These are phyloP conservation scores for Psilocybe tampanensis DNA, from an alignment of 768 basidiomycete genomes.

Conservation along the genomic window DNA sequence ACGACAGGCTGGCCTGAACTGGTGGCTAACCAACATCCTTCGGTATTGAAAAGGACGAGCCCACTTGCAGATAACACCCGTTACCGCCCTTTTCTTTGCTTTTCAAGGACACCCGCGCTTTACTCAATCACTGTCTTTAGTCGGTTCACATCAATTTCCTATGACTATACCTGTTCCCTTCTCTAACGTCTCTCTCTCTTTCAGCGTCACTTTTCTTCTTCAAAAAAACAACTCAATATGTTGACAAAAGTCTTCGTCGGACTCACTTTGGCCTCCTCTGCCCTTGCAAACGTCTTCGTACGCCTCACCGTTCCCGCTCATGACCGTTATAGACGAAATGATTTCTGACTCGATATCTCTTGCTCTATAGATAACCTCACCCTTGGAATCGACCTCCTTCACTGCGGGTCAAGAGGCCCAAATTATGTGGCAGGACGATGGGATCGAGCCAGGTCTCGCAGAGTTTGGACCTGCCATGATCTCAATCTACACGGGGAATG, in stretches of 20 bases:
- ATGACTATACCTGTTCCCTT: too few relatives aligned
- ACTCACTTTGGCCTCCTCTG: conserved; percentile 51
- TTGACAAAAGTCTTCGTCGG: conserved; percentile 46
- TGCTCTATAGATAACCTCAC: conserved; percentile 53
- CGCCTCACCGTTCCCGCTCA: conserved; percentile 1
- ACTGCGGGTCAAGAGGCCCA: conserved; percentile 49
- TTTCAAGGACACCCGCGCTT: too few relatives aligned
- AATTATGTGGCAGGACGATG: conserved; percentile 62
- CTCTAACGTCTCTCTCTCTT: too few relatives aligned
- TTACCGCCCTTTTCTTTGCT: too few relatives aligned
- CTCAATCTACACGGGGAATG: conserved; percentile 63
- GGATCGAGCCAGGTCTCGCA: conserved; percentile 43
- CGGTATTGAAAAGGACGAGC: too few relatives aligned
- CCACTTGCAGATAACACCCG: too few relatives aligned
- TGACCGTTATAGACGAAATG: background rate
- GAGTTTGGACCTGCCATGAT: conserved; percentile 51
- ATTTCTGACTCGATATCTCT: background rate
- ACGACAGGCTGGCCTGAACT: too few relatives aligned
- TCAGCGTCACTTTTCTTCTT: too few relatives aligned
- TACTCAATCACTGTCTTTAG: too few relatives aligned
- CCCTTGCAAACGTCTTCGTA: conserved; percentile 58
- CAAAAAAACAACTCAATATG: conserved; percentile 33
- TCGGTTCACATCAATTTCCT: too few relatives aligned
- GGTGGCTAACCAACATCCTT: too few relatives aligned
- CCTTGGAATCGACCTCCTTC: conserved; percentile 45